Evolutionary conservation across 306 rosid genomes (phyloP), one percentile per base, ranked within the genome.

Genomic region (Leucaena leucocephala): DNA sequence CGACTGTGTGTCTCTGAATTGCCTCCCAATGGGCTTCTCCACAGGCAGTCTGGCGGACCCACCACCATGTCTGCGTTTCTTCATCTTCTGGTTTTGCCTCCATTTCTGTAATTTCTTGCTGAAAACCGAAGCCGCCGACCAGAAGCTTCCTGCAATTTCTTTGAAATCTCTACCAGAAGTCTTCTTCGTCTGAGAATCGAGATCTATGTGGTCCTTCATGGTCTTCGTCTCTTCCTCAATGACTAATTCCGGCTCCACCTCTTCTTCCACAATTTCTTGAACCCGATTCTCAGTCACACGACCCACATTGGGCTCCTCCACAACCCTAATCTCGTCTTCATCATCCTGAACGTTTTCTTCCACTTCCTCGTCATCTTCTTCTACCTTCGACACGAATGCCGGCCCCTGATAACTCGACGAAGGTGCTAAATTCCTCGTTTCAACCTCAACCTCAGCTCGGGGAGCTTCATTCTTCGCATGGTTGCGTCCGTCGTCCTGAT

Each of bases 1-100:
- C 35, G 99, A 95, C 93, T 95, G 99, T 16, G 99, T 95, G 50
- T 95, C 99, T 58, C 97, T 78, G 84, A 95, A 95, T 78, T 95
- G 99, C 14, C 97, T 82, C 11, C 94, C 90, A 14, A 95, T 95
- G 5, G 99, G 98, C 78, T 95, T 95, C 87, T 95, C 99, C 17
- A 95, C 99, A 0, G 94, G 99, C 57, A 95, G 84, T 19, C 97
- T 89, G 22, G 91, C 75, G 1, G 98, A 95, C 15, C 90, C 91
- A 49, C 90, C 83, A 49, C 94, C 98, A 58, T 86, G 91, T 21
- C 92, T 82, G 6, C 95, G 91, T 70, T 92, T 95, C 91, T 95
- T 95, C 33, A 88, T 81, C 88, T 94, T 94, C 91, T 94, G 97
- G 75, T 94, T 94, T 80, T 92, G 95, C 72, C 98, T 85, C 98